These are phyloP conservation scores for Quercus agrifolia DNA, from an alignment of 306 rosid genomes.

Conservation along the genomic window DNA sequence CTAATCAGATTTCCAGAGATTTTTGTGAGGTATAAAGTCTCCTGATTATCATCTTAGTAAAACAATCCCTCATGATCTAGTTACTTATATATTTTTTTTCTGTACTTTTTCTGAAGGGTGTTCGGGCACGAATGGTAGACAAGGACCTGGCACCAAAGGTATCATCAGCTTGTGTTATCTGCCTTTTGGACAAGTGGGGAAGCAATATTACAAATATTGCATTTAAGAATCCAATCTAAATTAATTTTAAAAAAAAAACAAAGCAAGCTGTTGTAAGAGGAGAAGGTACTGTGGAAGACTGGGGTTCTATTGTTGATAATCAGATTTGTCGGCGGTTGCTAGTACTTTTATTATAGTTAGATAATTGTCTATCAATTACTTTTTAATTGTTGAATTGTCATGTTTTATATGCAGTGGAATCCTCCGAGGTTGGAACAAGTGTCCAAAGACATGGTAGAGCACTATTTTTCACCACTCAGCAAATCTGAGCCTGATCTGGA, in stretches of 20 bases:
- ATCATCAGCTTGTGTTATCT: slow-evolving; percentile 8
- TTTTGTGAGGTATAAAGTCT: slow-evolving; percentile 64
- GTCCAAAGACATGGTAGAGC: slow-evolving; percentile 76
- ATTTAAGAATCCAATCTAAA: no score
- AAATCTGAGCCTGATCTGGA: slow-evolving; percentile 71
- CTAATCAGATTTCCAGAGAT: slow-evolving; percentile 62
- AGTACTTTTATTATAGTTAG: neutral
- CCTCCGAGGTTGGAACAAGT: slow-evolving; percentile 87
- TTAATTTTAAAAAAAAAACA: no score
- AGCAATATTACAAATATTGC: no score
- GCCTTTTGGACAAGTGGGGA: neutral
- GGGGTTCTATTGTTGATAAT: neutral
- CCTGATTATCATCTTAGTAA: neutral
- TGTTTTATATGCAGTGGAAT: slow-evolving; percentile 69
- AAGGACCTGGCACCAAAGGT: slow-evolving; percentile 85
- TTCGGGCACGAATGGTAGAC: slow-evolving; percentile 83
- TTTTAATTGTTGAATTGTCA: neutral
- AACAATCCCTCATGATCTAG: neutral
- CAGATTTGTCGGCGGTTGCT: no score
- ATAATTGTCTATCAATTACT: neutral
- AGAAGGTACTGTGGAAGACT: neutral
- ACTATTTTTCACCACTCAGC: slow-evolving; percentile 59
- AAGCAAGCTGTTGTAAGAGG: no score
- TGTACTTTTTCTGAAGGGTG: slow-evolving; percentile 49
- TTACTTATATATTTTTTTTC: slow-evolving; percentile 16